Conservation (phyloP, 75 land plant species). For the Sequoiadendron giganteum region DNA sequence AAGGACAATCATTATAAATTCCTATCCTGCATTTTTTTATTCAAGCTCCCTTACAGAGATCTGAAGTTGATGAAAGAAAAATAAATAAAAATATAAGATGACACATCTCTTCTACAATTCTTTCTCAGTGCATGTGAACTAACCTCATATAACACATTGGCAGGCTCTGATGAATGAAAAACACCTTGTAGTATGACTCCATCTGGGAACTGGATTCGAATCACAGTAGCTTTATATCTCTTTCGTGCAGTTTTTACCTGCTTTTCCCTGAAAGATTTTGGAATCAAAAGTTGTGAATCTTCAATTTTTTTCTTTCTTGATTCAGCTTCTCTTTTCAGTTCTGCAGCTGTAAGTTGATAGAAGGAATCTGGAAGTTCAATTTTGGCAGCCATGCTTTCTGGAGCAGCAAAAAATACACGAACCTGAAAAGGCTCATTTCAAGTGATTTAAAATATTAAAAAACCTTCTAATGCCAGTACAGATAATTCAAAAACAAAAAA, state of each 20-base stretch:
- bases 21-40: neutral
- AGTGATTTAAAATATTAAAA: neutral
- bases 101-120: neutral
- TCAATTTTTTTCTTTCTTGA: slow-evolving; percentile 69
- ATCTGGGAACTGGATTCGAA: slow-evolving; percentile 89
- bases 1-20: neutral
- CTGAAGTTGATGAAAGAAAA: neutral
- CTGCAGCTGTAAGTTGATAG: slow-evolving; percentile 59
- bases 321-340: slow-evolving; percentile 73
- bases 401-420: slow-evolving; percentile 68
- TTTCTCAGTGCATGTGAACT: slow-evolving; percentile 11
- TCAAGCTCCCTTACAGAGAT: neutral
- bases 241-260: slow-evolving; percentile 53
- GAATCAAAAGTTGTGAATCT: slow-evolving; percentile 82
- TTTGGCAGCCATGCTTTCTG: slow-evolving; percentile 65
- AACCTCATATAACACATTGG: slow-evolving; percentile 72
- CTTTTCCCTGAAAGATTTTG: slow-evolving; percentile 75
- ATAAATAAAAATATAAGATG: neutral
- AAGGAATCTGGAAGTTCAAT: slow-evolving; percentile 85
- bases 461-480: neutral
- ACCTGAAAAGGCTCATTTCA: slow-evolving; percentile 32
- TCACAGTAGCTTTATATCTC: slow-evolving; percentile 50
- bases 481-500: neutral
- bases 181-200: slow-evolving; percentile 87
- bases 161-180: slow-evolving; percentile 67